phyloP scores from a whole-genome alignment of 2,329 filamentous ascomycete species.

The Capronia americana region DNA sequence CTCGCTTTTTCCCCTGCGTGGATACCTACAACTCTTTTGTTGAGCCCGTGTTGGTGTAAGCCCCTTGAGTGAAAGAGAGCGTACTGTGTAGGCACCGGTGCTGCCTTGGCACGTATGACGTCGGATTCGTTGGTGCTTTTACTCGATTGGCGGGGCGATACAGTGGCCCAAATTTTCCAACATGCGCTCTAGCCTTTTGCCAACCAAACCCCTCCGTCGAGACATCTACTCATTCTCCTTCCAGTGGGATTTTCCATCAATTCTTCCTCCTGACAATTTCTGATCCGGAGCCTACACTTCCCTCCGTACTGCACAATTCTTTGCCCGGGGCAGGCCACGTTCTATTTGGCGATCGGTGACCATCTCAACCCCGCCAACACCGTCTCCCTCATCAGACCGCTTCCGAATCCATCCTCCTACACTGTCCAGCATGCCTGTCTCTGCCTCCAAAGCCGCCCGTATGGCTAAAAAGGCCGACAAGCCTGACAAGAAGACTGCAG shows the following conservation, averaged over 20 bases:
- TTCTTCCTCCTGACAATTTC: not conserved
- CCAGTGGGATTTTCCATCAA: not conserved
- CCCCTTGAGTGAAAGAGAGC: not conserved
- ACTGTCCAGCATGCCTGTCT: slow-evolving; percentile 62
- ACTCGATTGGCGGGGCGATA: slow-evolving; percentile 1
- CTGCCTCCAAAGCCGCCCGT: slow-evolving; percentile 72
- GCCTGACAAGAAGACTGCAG: slow-evolving; percentile 64
- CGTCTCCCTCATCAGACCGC: not conserved
- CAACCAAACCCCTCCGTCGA: slow-evolving; percentile 1
- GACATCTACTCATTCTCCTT: not conserved
- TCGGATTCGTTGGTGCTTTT: not conserved
- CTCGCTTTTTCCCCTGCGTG: not conserved
- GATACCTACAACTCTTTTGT: not conserved
- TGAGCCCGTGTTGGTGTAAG: not conserved
- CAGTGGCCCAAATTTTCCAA: not conserved
- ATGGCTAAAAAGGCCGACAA: slow-evolving; percentile 71
- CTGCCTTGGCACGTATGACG: slow-evolving; percentile 7
- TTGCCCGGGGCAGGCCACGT: not conserved
- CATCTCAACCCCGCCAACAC: not conserved
- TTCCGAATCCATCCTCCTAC: not conserved
- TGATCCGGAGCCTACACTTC: not conserved
- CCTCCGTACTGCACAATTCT: not conserved
- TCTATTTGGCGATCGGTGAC: not conserved
- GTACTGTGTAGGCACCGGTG: not conserved
- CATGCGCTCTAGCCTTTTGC: slow-evolving; percentile 5